phyloP scores from a whole-genome alignment of 2,329 filamentous ascomycete species.

The Cladosporium sp. region DNA sequence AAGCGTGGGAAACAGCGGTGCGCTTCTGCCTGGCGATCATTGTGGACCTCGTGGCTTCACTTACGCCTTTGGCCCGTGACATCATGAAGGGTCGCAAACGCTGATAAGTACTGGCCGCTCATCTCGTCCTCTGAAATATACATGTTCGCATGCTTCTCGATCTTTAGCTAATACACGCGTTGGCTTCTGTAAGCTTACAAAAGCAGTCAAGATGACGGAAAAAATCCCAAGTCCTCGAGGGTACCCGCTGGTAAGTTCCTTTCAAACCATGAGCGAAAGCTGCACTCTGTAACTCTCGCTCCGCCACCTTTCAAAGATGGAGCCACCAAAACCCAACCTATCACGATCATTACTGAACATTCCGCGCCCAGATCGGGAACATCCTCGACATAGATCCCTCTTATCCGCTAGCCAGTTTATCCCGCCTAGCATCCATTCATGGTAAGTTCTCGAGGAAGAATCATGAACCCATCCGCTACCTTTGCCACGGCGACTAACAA shows the following conservation, averaged over 20 bases:
- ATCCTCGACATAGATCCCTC: conserved; percentile 62
- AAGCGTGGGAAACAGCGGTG: background rate
- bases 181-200: background rate
- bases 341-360: background rate
- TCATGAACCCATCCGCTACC: background rate
- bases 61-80: background rate
- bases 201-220: conserved; percentile 1
- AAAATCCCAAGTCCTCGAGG: background rate
- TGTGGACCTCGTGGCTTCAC: background rate
- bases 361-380: conserved; percentile 63
- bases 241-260: conserved; percentile 2
- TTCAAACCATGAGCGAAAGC: too few species aligned
- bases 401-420: conserved; percentile 57
- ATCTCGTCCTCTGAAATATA: background rate
- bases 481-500: too few species aligned
- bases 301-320: background rate
- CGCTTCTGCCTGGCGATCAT: background rate
- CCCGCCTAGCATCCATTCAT: conserved; percentile 45
- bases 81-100: background rate
- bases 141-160: background rate
- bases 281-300: too few species aligned
- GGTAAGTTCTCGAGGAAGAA: background rate
- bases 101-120: background rate
- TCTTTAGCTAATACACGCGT: background rate
- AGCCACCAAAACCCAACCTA: background rate